Conservation (phyloP, 371 early-diverging fungal species). For the Haplosporangium sp. region DNA sequence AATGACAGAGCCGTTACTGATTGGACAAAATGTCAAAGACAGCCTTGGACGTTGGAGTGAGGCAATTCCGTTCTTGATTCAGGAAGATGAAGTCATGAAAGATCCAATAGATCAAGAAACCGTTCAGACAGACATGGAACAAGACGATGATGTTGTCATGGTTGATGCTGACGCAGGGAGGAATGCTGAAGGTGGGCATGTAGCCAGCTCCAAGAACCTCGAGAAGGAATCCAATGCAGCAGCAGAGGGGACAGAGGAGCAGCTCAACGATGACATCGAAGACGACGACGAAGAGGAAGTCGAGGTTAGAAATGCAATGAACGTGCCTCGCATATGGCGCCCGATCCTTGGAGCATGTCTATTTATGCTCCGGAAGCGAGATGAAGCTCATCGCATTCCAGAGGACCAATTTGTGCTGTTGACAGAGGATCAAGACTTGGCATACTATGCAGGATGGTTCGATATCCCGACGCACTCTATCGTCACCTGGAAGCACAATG, state of each 20-base stretch:
- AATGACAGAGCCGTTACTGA: slow-evolving; percentile 27
- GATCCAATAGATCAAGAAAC: background rate
- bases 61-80: slow-evolving; percentile 24
- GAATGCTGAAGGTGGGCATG: background rate
- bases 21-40: slow-evolving; percentile 45
- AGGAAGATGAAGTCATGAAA: slow-evolving; percentile 6
- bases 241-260: background rate
- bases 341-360: slow-evolving; percentile 48
- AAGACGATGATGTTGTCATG: slow-evolving; percentile 17
- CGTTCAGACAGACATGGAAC: background rate
- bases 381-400: slow-evolving; percentile 21
- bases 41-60: slow-evolving; percentile 48
- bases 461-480: slow-evolving; percentile 34
- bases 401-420: slow-evolving; percentile 36
- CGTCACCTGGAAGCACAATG: slow-evolving; percentile 38
- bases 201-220: background rate
- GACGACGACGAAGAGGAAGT: slow-evolving; percentile 21
- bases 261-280: background rate
- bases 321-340: slow-evolving; percentile 48
- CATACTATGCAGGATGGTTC: slow-evolving; percentile 43
- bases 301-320: slow-evolving; percentile 47
- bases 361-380: slow-evolving; percentile 46
- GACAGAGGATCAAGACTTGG: slow-evolving; percentile 41
- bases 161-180: background rate
- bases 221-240: background rate